Conservation (phyloP, 495 filamentous ascomycete genomes). For the Bacidia rubella region DNA sequence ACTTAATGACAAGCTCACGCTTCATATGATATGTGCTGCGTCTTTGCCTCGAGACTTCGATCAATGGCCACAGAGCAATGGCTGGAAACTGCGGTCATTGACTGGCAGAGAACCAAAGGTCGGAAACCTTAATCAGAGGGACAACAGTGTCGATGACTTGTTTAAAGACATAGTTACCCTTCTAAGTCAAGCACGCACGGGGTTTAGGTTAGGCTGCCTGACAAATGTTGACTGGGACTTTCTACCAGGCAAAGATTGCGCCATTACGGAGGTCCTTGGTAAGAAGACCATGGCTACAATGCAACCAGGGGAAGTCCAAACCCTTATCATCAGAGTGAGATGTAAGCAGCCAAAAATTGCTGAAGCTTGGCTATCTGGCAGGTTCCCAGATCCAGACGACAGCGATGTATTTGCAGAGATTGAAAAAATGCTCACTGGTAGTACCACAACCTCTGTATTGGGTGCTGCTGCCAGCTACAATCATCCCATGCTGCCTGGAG, state of each 20-base stretch:
- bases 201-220: conserved; percentile 7
- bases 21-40: conserved; percentile 18
- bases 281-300: not conserved
- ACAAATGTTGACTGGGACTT: conserved; percentile 14
- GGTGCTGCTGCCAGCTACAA: conserved; percentile 18
- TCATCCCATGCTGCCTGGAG: conserved; percentile 17
- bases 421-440: conserved; percentile 5
- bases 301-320: conserved; percentile 11
- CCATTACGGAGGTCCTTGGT: conserved; percentile 15
- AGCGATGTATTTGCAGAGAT: not conserved
- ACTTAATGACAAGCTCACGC: conserved; percentile 11
- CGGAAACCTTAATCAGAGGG: conserved; percentile 12
- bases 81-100: conserved; percentile 21
- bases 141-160: not conserved
- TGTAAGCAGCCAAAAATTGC: conserved; percentile 1
- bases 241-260: conserved; percentile 9
- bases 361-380: not conserved
- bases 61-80: conserved; percentile 9
- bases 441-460: conserved; percentile 12
- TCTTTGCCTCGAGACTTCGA: conserved; percentile 8
- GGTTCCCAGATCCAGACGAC: not conserved
- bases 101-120: conserved; percentile 5
- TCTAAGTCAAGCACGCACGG: conserved; percentile 13
- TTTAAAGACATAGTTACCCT: not conserved
- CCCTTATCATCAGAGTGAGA: conserved; percentile 10